These are phyloP conservation scores for Cinchona pubescens DNA, from an alignment of 257 asterid species.

Conservation along the genomic window DNA sequence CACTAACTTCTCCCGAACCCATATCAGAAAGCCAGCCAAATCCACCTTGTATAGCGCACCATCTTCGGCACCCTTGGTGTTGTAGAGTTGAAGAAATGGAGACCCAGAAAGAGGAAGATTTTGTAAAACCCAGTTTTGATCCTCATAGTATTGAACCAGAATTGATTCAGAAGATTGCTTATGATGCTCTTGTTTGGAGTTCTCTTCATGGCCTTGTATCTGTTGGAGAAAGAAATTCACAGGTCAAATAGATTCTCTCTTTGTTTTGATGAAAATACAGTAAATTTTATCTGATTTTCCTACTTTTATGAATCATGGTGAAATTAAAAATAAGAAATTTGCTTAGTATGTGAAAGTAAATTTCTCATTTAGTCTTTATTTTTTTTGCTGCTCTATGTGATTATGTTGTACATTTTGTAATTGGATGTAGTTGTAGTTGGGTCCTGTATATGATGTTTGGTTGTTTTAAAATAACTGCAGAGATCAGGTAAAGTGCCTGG, in stretches of 20 bases:
- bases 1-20: conserved; percentile 23
- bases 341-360: neutral
- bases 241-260: conserved; percentile 39
- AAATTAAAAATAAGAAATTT: neutral
- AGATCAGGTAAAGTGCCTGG: conserved; percentile 83
- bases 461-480: conserved; percentile 38
- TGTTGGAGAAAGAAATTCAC: conserved; percentile 74
- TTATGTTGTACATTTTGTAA: neutral
- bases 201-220: conserved; percentile 87
- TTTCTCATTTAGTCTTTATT: neutral
- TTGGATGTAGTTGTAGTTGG: conserved; percentile 5
- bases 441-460: conserved; percentile 2
- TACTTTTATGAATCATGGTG: too few relatives aligned
- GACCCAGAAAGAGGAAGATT: conserved; percentile 14
- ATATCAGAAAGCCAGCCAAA: conserved; percentile 22
- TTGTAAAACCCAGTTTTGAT: conserved; percentile 43
- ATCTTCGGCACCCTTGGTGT: conserved; percentile 35
- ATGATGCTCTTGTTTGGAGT: conserved; percentile 87
- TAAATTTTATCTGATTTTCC: neutral
- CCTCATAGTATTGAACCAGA: conserved; percentile 54
- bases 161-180: conserved; percentile 59
- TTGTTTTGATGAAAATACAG: neutral
- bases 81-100: conserved; percentile 24
- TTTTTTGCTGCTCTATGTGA: neutral
- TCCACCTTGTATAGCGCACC: conserved; percentile 27